phyloP scores from a whole-genome alignment of 805 yeast genomes.

The Kodamaea fukazawae region DNA sequence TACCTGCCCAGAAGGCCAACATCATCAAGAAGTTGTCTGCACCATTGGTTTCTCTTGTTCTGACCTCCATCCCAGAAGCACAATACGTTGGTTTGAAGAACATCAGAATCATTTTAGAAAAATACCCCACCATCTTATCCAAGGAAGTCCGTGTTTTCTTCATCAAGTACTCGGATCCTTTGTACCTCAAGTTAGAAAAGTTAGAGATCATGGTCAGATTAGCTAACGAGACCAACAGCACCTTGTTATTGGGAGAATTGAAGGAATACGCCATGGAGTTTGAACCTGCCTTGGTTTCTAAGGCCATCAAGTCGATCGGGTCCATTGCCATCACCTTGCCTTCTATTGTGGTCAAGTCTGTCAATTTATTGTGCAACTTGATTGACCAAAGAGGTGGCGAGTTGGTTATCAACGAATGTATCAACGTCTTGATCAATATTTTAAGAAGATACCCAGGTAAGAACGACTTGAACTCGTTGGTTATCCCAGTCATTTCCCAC shows the following conservation, averaged over 20 bases:
- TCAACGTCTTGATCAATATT: constrained; percentile 60
- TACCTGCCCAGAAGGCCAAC: constrained; percentile 40
- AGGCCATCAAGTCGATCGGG: constrained; percentile 65
- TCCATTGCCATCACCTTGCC: constrained; percentile 67
- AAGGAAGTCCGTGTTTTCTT: constrained; percentile 86
- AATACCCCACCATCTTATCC: constrained; percentile 75
- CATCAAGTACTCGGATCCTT: constrained; percentile 82
- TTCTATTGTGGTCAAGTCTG: constrained; percentile 51
- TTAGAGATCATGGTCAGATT: constrained; percentile 71
- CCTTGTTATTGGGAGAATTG: constrained; percentile 62
- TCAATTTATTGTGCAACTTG: constrained; percentile 58
- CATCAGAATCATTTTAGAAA: constrained; percentile 83
- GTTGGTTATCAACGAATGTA: constrained; percentile 58
- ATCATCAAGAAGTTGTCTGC: constrained; percentile 72
- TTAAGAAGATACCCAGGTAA: constrained; percentile 62
- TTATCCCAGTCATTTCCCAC: constrained; percentile 53
- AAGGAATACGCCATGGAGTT: constrained; percentile 83
- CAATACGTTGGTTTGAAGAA: constrained; percentile 92
- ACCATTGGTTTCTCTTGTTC: constrained; percentile 82
- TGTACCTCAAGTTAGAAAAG: constrained; percentile 74
- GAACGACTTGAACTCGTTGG: constrained; percentile 46
- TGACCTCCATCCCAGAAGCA: constrained; percentile 83
- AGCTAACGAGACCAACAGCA: constrained; percentile 57
- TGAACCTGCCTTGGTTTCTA: constrained; percentile 71
- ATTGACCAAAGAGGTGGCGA: constrained; percentile 61